Conservation (phyloP, 768 basidiomycete genomes). For the Udeniomyces megalosporus region DNA sequence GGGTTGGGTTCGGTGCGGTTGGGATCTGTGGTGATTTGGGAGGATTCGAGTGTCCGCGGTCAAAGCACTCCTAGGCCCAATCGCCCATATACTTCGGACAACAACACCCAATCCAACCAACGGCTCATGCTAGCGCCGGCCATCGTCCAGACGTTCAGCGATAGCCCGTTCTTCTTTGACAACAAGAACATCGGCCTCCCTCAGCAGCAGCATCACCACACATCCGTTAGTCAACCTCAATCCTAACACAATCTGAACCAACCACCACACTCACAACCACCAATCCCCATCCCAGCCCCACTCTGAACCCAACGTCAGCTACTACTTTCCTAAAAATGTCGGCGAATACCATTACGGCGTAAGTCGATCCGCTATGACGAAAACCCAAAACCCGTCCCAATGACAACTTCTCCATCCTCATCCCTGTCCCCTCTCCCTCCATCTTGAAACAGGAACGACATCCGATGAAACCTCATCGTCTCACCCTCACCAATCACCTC, state of each 20-base stretch:
- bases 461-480: conserved; percentile 93
- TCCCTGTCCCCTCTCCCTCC: not conserved
- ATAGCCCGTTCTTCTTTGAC: conserved; percentile 30
- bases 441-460: conserved; percentile 61
- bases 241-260: too few relatives aligned
- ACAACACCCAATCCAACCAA: too few relatives aligned
- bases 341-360: conserved; percentile 96
- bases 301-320: conserved; percentile 79
- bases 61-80: too few relatives aligned
- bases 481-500: conserved; percentile 89
- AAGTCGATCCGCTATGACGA: too few relatives aligned
- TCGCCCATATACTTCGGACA: too few relatives aligned
- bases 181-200: conserved; percentile 20
- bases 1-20: too few relatives aligned
- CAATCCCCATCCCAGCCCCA: conserved; percentile 39
- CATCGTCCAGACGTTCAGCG: conserved; percentile 26
- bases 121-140: conserved; percentile 9
- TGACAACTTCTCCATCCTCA: not conserved
- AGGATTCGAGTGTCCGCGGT: too few relatives aligned
- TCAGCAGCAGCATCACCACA: conserved; percentile 22
- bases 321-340: conserved; percentile 86
- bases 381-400: not conserved
- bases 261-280: not conserved
- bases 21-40: too few relatives aligned
- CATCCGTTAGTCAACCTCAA: conserved; percentile 27